Evolutionary conservation across 2,329 filamentous ascomycete species (phyloP).

Genomic region (Verticillium nonalfalfae): DNA sequence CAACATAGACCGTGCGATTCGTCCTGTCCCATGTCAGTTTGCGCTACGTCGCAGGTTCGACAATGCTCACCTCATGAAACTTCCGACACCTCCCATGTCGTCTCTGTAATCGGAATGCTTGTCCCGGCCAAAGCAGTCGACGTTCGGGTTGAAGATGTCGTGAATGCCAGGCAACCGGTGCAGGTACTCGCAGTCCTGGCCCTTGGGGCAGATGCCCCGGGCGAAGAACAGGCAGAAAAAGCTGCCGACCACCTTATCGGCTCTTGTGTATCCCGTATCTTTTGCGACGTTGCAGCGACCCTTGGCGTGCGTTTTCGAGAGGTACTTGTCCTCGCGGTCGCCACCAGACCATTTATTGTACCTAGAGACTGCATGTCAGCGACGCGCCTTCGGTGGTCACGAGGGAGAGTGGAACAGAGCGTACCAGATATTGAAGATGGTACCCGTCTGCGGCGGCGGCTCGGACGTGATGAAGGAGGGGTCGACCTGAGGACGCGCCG

Average conservation of each 20-base stretch:
- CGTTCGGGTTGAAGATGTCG: conserved; percentile 87
- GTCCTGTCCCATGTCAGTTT: background rate
- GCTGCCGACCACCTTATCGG: conserved; percentile 68
- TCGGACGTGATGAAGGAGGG: conserved; percentile 75
- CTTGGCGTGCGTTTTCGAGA: conserved; percentile 74
- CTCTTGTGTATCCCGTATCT: conserved; percentile 73
- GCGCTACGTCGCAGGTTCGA: background rate
- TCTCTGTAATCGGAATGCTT: conserved; percentile 91
- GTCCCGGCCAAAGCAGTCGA: conserved; percentile 92
- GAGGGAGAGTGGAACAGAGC: background rate
- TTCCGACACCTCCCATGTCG: conserved; percentile 96
- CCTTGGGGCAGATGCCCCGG: conserved; percentile 64
- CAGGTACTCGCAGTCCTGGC: conserved; percentile 89
- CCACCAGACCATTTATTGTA: conserved; percentile 98
- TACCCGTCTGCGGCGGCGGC: conserved; percentile 85
- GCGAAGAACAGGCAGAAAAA: conserved; percentile 90
- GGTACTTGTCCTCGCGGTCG: conserved; percentile 86
- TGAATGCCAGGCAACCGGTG: conserved; percentile 82
- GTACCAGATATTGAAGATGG: conserved; percentile 98
- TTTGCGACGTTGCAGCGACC: conserved; percentile 79
- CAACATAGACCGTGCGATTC: conserved; percentile 90
- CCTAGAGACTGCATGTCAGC: background rate
- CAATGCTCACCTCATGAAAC: conserved; percentile 71
- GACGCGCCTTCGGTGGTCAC: conserved; percentile 77
- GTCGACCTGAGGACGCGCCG: conserved; percentile 87